Conservation (phyloP, 176 grass and related monocot genomes). For the Raddia distichophylla region DNA sequence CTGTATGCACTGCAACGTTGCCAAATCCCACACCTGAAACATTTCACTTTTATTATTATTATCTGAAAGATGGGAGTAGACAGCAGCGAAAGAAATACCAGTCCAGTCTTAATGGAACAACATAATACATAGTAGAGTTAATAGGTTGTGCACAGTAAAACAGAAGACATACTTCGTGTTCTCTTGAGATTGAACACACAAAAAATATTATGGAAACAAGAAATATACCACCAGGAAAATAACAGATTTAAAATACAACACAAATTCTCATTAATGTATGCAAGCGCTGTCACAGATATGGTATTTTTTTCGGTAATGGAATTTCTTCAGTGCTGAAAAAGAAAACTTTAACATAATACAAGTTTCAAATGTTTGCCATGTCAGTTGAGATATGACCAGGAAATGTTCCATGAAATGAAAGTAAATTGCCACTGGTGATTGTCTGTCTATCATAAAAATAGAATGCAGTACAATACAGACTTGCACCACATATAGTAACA, state of each 20-base stretch:
- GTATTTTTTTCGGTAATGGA: neutral
- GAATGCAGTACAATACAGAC: slow-evolving; percentile 21
- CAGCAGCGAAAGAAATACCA: slow-evolving; percentile 12
- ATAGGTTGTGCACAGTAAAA: slow-evolving; percentile 25
- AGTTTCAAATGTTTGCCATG: slow-evolving; percentile 23
- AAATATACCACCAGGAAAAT: slow-evolving; percentile 8
- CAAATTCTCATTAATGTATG: neutral
- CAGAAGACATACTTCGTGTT: neutral
- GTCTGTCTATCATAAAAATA: neutral
- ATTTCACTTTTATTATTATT: slow-evolving; percentile 35
- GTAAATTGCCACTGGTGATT: neutral
- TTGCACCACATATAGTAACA: slow-evolving; percentile 13
- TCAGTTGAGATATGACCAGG: slow-evolving; percentile 26
- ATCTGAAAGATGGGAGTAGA: slow-evolving; percentile 33
- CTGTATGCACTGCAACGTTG: slow-evolving; percentile 86
- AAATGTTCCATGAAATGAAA: neutral
- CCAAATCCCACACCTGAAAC: slow-evolving; percentile 94
- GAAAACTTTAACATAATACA: neutral
- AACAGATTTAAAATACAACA: slow-evolving; percentile 20
- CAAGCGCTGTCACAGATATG: neutral
- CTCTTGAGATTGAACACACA: neutral
- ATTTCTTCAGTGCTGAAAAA: neutral
- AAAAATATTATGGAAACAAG: neutral
- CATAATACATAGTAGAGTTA: slow-evolving; percentile 10
- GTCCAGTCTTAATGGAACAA: slow-evolving; percentile 17